phyloP scores from a whole-genome alignment of 345 rosid species.

The Gossypium turneri region DNA sequence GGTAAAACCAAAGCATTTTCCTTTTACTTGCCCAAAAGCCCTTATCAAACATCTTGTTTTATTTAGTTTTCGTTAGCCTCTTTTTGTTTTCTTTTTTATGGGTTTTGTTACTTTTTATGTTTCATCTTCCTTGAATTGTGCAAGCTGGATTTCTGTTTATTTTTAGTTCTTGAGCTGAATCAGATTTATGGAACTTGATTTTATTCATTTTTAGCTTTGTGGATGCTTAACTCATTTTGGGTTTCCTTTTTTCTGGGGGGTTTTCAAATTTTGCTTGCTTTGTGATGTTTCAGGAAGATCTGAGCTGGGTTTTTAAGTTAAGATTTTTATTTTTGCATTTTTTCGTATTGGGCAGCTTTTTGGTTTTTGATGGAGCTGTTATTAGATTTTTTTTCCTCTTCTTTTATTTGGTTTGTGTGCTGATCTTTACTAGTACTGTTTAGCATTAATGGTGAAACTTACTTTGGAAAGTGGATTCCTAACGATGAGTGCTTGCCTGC shows the following conservation, averaged over 20 bases:
- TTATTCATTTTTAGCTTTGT: background rate
- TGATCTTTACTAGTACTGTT: background rate
- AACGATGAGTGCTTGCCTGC: background rate
- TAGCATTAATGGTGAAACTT: constrained; percentile 9
- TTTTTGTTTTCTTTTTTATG: background rate
- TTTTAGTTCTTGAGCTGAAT: constrained; percentile 6
- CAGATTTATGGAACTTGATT: constrained; percentile 28
- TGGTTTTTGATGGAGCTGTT: constrained; percentile 6
- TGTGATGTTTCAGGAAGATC: constrained; percentile 23
- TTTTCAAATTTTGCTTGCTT: background rate
- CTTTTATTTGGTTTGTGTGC: background rate
- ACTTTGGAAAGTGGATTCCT: constrained; percentile 6
- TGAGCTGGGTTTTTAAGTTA: constrained; percentile 18
- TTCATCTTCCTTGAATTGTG: constrained; percentile 23
- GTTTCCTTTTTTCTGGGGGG: background rate
- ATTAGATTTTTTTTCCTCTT: background rate
- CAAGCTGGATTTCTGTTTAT: constrained; percentile 12
- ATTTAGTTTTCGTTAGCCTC: background rate
- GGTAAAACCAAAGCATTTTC: constrained; percentile 15
- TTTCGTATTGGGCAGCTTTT: constrained; percentile 1
- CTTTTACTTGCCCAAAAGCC: constrained; percentile 19
- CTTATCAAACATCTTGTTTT: constrained; percentile 17
- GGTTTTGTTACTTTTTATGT: constrained; percentile 1
- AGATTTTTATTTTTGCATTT: constrained; percentile 9
- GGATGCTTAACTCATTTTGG: constrained; percentile 3